Evolutionary conservation across 164 flowering plant species (phyloP), one percentile per base, ranked within the genome.

Genomic region (Magnolia kwangsiensis): DNA sequence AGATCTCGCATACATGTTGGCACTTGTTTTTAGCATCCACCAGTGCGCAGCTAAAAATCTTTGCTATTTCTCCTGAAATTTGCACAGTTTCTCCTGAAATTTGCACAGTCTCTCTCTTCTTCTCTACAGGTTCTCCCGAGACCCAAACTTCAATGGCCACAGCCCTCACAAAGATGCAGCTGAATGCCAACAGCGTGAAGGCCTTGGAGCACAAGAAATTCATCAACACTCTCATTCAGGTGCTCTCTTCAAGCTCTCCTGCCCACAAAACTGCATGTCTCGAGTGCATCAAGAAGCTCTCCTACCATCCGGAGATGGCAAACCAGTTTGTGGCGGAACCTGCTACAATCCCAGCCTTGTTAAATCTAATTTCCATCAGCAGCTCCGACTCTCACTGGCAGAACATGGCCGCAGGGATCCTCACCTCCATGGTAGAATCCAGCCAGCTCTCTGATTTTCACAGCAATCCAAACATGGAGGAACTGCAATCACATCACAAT

Each of bases 161-260:
- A 24, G 81, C 72, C 8, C 69, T 82, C 1, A 63, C 63, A 58
- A 64, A 76, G 29, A 76, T 82, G 77, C 79, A 73, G 72, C 72
- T 82, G 4, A 37, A 77, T 58, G 78, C 76, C 7, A 50, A 70
- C 8, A 73, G 27, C 51, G 3, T 77, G 45, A 74, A 71, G 66
- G 63, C 55, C 24, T 69, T 82, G 4, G 63, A 79, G 50, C 20
- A 82, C 61, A 74, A 74, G 63, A 73, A 67, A 20, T 82, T 82
- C 50, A 63, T 74, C 27, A 67, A 58, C 65, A 45, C 73, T 20
- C 84, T 82, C 10, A 37, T 79, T 19, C 74, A 71, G 61, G 68
- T 76, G 68, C 81, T 82, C 45, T 67, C 80, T 27, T 78, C 84
- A 7, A 67, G 75, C 63, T 37, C 77, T 70, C 79, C 81, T n/a